Percentiles rank a stretch among this genome's conserved stretches.
Evolutionary conservation across 441 rosid genomes (phyloP).

Genomic region (Populus hybrid): DNA sequence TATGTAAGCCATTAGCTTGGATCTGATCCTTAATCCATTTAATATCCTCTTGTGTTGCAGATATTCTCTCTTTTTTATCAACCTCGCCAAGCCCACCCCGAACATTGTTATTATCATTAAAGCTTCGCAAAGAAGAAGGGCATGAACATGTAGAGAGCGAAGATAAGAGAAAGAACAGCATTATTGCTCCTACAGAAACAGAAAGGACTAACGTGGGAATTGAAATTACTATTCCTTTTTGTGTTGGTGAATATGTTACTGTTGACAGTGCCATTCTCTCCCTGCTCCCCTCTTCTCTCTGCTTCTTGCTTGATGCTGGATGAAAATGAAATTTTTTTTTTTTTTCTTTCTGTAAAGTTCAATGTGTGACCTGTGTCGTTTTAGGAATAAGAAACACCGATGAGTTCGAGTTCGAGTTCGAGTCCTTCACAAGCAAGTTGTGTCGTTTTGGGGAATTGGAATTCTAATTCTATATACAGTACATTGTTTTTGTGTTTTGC

Average conservation of each 20-base stretch:
- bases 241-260: slow-evolving; percentile 37
- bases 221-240: slow-evolving; percentile 60
- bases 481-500: no score
- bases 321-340: neutral
- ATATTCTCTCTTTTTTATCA: slow-evolving; percentile 31
- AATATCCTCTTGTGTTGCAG: slow-evolving; percentile 52
- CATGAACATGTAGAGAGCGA: slow-evolving; percentile 65
- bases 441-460: neutral
- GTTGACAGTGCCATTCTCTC: slow-evolving; percentile 14
- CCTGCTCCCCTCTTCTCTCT: neutral
- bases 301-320: neutral
- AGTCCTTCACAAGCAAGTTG: neutral
- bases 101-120: slow-evolving; percentile 3
- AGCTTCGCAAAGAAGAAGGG: slow-evolving; percentile 14
- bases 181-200: slow-evolving; percentile 53
- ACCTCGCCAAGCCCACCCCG: slow-evolving; percentile 11
- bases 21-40: slow-evolving; percentile 89
- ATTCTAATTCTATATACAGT: no score
- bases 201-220: slow-evolving; percentile 67
- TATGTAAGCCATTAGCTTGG: slow-evolving; percentile 78
- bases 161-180: slow-evolving; percentile 69
- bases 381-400: neutral
- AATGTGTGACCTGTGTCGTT: neutral
- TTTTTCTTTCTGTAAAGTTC: no score
- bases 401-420: neutral